Conservation (phyloP, 306 rosid species). For the Geum urbanum region DNA sequence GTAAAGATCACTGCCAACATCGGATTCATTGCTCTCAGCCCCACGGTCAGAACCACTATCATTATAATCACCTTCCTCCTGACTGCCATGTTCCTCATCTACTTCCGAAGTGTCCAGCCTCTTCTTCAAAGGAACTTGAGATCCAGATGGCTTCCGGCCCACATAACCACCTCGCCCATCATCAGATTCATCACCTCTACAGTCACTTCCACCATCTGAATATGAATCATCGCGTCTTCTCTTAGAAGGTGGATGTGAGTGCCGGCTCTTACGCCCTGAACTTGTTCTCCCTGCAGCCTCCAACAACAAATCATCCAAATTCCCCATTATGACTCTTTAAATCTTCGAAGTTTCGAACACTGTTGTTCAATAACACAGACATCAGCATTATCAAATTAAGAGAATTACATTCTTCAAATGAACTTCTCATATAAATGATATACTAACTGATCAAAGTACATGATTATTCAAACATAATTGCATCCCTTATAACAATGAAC, state of each 20-base stretch:
- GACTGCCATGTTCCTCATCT: conserved; percentile 75
- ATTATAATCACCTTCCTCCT: conserved; percentile 58
- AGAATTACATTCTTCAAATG: background rate
- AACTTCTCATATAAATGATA: background rate
- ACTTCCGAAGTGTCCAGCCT: conserved; percentile 65
- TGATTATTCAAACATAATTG: background rate
- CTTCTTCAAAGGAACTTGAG: conserved; percentile 81
- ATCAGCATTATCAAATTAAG: background rate
- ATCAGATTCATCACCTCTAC: conserved; percentile 69
- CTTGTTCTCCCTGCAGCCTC: conserved; percentile 96
- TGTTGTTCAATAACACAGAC: conserved; percentile 27
- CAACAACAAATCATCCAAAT: conserved; percentile 69
- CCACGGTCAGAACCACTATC: conserved; percentile 48
- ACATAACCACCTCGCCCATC: conserved; percentile 47
- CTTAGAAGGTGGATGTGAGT: conserved; percentile 50
- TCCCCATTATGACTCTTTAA: conserved; percentile 50
- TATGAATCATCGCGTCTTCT: conserved; percentile 62
- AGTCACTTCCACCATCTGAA: conserved; percentile 81
- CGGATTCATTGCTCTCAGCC: conserved; percentile 64
- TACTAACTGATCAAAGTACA: background rate
- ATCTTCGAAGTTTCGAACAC: conserved; percentile 10
- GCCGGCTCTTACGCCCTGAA: conserved; percentile 52
- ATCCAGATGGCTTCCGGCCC: conserved; percentile 51
- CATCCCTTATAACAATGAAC: background rate
- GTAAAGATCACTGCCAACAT: conserved; percentile 86